phyloP scores from a whole-genome alignment of 176 grass and related monocot genomes.

The Guadua angustifolia region DNA sequence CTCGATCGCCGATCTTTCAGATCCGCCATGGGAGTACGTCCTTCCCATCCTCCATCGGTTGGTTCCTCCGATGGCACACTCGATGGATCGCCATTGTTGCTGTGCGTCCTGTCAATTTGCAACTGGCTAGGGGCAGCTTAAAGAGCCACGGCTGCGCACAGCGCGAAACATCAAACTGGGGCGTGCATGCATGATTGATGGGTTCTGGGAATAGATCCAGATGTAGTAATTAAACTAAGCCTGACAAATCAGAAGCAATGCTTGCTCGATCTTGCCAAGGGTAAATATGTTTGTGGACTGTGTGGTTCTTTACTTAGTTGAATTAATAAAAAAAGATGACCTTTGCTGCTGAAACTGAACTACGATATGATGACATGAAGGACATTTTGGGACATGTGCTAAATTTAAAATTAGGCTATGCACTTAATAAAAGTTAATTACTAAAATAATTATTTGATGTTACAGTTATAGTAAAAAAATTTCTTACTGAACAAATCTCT shows the following conservation, averaged over 20 bases:
- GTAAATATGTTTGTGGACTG: background rate
- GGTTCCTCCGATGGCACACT: background rate
- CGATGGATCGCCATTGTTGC: conserved; percentile 14
- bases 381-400: no score
- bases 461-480: no score
- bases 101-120: background rate
- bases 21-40: background rate
- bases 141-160: background rate
- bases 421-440: no score
- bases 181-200: conserved; percentile 31
- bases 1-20: background rate
- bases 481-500: no score
- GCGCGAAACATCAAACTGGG: background rate
- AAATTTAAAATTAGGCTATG: no score
- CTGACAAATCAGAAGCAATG: conserved; percentile 19
- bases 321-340: no score
- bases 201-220: conserved; percentile 27
- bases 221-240: conserved; percentile 13
- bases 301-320: background rate
- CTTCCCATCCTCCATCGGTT: background rate
- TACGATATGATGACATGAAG: background rate
- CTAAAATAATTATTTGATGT: no score
- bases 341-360: conserved; percentile 11
- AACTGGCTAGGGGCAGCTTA: background rate
- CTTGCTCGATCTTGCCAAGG: background rate